Evolutionary conservation across 2,329 filamentous ascomycete genomes (phyloP), one percentile per base, ranked within the genome.

Genomic region (Colletotrichum sp.): DNA sequence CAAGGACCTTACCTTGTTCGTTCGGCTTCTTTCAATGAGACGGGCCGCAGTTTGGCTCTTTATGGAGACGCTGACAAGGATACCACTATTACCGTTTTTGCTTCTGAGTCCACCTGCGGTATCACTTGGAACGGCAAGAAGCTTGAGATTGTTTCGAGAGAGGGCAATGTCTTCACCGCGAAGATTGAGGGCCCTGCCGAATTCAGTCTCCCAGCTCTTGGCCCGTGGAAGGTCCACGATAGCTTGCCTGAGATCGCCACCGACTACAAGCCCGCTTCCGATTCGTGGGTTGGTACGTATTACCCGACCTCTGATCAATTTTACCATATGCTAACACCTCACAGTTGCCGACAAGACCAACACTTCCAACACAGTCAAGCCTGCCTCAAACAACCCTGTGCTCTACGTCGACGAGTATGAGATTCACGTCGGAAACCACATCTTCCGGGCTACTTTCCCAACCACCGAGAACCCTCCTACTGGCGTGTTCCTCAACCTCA

Each of bases 371-470:
- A 82, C 85, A 0, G 83, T 87, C 1, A 82, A 84, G 16, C 90
- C 90, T 0, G 85, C 88, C 4, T 78, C 81, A 12, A 90, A 88
- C 8, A 86, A 90, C 36, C 90, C 90, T 0, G 88, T 91, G 0
- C 84, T 92, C 1, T 92, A 90, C 76, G 88, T 89, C 1, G 89
- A 89, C 39, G 90, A 92, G 76, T 92, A 92, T 79, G 87, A 87
- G 3, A 87, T 89, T 75, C 88, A 91, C 71, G 84, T 86, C 2
- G 90, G 90, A 4, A 88, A 87, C 62, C 89, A 90, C 74, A 81
- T 91, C 60, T 92, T 90, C 75, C 87, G 89, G 8, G 89, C 88
- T 0, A 88, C 87, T 3, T 91, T 91, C 79, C 79, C 83, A 76
- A 85, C 77, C 1, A 84, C 81, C 0, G 80, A 82, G 3, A 83